Base-by-base conservation (phyloP, 2,329 filamentous ascomycete genomes). In the Gnomoniopsis smithogilvyi region DNA sequence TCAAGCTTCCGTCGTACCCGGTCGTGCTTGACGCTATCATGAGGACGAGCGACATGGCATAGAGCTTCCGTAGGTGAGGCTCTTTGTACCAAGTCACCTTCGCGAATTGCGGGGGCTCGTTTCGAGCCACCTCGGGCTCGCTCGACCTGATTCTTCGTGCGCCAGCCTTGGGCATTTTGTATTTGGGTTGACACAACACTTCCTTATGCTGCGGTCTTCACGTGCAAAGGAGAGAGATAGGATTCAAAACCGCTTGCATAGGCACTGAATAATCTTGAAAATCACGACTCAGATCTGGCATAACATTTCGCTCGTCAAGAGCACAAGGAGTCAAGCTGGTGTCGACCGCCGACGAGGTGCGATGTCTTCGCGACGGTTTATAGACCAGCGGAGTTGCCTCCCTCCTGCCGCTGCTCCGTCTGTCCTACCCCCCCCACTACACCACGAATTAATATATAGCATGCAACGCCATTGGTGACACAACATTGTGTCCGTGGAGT, bases 41-140 rank as follows among this genome's bases (percentile, higher is more conserved):
- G 24, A 69, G 68, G n/a, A 63, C 61, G 33, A 63, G 24, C 1
- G 58, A 62, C 58, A 63, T 60, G 15, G 58, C 51, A 56, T 85
- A 85, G 11, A 85, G 76, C 65, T 75, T 80, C 53, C 81, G 75
- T 54, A 85, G 70, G 66, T 82, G 78, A 50, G 81, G 80, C 64
- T 85, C 80, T 63, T 72, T 76, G 62, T 75, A 78, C 82, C 82
- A 85, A 51, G 69, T 77, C n/a, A 84, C 81, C 58, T 74, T 75
- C 64, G 82, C 78, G 64, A 84, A 81, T 36, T 73, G 69, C 33
- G 80, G 80, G 7, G 73, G 73, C 57, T 78, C 75, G 55, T 71
- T 72, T 52, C 73, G 73, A 36, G 74, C 75, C 43, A 73, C 62
- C 50, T 73, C 69, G 45, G 72, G 60, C 46, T 73, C 68, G 21